phyloP scores from a whole-genome alignment of 768 basidiomycete species.

The Amylocystis lapponica region DNA sequence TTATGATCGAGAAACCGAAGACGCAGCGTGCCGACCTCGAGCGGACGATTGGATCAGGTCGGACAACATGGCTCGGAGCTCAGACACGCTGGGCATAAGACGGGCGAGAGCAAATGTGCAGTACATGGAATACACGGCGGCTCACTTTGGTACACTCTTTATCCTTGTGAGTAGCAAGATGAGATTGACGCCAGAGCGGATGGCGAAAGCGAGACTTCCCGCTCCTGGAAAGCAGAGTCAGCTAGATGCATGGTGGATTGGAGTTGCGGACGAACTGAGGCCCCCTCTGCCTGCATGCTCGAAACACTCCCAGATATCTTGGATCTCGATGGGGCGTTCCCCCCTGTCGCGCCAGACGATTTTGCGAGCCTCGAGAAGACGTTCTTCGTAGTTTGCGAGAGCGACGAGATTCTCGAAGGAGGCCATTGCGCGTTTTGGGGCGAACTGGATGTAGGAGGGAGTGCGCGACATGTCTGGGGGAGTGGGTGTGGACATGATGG shows the following conservation, averaged over 20 bases:
- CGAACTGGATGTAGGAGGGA: slow-evolving; percentile 42
- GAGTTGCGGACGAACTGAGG: slow-evolving; percentile 47
- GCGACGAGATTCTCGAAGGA: slow-evolving; percentile 84
- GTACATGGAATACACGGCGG: neutral
- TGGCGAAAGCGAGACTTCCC: slow-evolving; percentile 70
- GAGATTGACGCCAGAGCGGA: slow-evolving; percentile 79
- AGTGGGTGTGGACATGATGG: neutral
- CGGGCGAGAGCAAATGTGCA: neutral
- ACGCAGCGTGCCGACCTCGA: too few species aligned
- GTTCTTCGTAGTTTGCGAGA: slow-evolving; percentile 79
- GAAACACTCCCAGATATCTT: slow-evolving; percentile 57
- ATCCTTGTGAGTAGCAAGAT: slow-evolving; percentile 73
- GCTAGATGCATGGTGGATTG: neutral
- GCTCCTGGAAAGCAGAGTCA: slow-evolving; percentile 54
- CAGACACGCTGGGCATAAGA: too few species aligned
- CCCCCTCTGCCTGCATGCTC: slow-evolving; percentile 69
- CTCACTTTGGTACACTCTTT: slow-evolving; percentile 60
- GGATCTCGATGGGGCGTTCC: slow-evolving; percentile 65
- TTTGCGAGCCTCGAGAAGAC: slow-evolving; percentile 63
- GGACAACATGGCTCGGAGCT: neutral
- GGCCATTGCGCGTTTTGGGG: slow-evolving; percentile 53
- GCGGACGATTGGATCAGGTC: neutral
- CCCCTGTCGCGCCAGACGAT: slow-evolving; percentile 81
- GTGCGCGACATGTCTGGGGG: slow-evolving; percentile 9
- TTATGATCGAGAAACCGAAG: too few species aligned